Evolutionary conservation across 768 basidiomycete species (phyloP).

Genomic region (Mycena epipterygia): DNA sequence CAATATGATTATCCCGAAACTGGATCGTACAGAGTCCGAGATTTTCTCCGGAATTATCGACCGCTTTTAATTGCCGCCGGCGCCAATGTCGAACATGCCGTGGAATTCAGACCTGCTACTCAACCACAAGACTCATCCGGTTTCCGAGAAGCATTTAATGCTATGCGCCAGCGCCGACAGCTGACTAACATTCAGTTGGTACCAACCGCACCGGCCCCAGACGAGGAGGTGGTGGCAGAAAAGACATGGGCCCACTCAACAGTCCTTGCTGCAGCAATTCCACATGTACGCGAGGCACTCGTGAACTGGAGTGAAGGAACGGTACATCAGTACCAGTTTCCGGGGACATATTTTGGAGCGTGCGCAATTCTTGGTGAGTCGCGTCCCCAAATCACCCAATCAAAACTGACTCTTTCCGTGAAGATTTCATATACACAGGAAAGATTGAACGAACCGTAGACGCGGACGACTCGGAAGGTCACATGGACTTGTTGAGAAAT

Average conservation of each 20-base stretch:
- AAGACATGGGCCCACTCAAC: constrained; percentile 52
- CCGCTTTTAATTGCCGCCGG: constrained; percentile 50
- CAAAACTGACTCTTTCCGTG: not conserved
- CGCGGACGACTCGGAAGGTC: constrained; percentile 16
- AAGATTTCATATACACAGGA: constrained; percentile 36
- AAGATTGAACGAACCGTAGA: constrained; percentile 19
- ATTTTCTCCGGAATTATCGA: constrained; percentile 50
- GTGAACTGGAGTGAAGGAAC: constrained; percentile 23
- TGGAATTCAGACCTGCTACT: constrained; percentile 33
- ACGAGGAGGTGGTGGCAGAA: constrained; percentile 27
- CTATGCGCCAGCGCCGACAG: constrained; percentile 46
- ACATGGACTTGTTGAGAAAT: constrained; percentile 26
- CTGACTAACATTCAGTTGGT: constrained; percentile 56
- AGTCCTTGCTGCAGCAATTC: constrained; percentile 50
- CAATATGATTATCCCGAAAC: constrained; percentile 44
- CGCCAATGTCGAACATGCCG: constrained; percentile 19
- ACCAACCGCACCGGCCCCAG: constrained; percentile 6
- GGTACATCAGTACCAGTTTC: constrained; percentile 15
- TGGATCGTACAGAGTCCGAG: constrained; percentile 44
- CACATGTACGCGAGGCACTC: constrained; percentile 28
- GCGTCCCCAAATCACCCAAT: not conserved
- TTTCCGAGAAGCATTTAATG: constrained; percentile 47
- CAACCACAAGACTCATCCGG: constrained; percentile 26
- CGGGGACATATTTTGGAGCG: constrained; percentile 37
- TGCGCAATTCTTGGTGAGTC: constrained; percentile 31